A percentile compares a stretch with the other conserved stretches of the same genome.
phyloP scores from a whole-genome alignment of 305 asterid species.

The Fraxinus paxiana region DNA sequence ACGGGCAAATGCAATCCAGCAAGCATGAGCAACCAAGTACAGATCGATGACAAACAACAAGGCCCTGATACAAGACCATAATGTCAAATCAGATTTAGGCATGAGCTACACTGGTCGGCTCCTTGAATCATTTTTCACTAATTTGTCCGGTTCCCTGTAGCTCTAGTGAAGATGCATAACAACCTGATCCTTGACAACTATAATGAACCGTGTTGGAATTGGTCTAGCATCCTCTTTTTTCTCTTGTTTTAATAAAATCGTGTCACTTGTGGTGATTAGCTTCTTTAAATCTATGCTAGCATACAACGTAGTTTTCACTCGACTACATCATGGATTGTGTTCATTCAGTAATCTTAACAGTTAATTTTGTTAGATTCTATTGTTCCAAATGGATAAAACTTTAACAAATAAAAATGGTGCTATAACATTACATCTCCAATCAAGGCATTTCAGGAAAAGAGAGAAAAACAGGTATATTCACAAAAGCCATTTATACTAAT shows the following conservation, averaged over 20 bases:
- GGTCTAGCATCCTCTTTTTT: background rate
- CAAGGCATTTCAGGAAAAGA: background rate
- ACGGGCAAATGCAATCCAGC: background rate
- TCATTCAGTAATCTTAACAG: background rate
- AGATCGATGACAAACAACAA: background rate
- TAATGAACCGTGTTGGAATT: background rate
- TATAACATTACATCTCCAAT: background rate
- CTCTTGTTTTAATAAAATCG: background rate
- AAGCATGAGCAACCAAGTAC: background rate
- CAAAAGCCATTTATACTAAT: constrained; percentile 17
- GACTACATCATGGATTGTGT: background rate
- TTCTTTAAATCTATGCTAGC: background rate
- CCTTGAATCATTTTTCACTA: background rate
- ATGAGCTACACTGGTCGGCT: background rate
- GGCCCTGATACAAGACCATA: background rate
- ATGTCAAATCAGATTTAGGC: background rate
- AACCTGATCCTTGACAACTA: background rate
- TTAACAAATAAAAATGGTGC: background rate
- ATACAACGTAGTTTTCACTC: background rate
- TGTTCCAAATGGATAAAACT: background rate
- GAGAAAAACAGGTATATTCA: background rate
- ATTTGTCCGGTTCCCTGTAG: background rate
- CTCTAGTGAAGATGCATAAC: background rate
- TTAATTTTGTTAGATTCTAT: background rate
- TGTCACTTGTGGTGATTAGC: background rate